Conservation (phyloP, 2,329 filamentous ascomycete species). For the Trichophyton equinum region DNA sequence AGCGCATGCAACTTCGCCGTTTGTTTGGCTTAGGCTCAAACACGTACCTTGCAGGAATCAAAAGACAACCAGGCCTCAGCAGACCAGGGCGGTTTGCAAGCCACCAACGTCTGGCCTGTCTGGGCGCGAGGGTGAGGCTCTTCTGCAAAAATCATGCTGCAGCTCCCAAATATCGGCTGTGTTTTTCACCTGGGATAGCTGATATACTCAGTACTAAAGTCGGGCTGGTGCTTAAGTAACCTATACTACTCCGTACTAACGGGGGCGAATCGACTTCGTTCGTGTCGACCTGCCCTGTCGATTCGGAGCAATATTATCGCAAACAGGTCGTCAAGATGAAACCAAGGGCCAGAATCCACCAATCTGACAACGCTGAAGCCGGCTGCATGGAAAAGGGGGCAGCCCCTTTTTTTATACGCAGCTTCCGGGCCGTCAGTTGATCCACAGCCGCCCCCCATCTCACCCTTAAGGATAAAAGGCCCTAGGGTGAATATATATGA, state of each 20-base stretch:
- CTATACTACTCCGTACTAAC: neutral
- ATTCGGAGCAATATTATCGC: neutral
- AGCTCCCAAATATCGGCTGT: neutral
- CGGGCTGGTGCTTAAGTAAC: neutral
- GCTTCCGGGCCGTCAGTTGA: neutral
- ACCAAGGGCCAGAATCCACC: neutral
- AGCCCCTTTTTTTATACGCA: neutral
- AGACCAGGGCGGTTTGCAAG: neutral
- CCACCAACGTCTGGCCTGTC: neutral
- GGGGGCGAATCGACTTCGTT: neutral
- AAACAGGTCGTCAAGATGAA: neutral
- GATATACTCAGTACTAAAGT: neutral
- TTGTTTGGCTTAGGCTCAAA: constrained; percentile 1
- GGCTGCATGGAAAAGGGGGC: neutral
- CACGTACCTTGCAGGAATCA: neutral
- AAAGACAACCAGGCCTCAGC: neutral
- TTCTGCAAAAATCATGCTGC: constrained; percentile 1
- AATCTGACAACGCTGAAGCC: neutral
- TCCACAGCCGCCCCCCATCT: neutral
- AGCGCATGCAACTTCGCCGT: neutral
- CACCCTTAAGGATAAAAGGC: neutral
- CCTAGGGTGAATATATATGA: neutral
- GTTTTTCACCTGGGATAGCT: neutral
- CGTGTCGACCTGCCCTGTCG: neutral
- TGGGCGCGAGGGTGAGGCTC: neutral